phyloP scores from a whole-genome alignment of 345 rosid species.

The Lepidium aucheri region DNA sequence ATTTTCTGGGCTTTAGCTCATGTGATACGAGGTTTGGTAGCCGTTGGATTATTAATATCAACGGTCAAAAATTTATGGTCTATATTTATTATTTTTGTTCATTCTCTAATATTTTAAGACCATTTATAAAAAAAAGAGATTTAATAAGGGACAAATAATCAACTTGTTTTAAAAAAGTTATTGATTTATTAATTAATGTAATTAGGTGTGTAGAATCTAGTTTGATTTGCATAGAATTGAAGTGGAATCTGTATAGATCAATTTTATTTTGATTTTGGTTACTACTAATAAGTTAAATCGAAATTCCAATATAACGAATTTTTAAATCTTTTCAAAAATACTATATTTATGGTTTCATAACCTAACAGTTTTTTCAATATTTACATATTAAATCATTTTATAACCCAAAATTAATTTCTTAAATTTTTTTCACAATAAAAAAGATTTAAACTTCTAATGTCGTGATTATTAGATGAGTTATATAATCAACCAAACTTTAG shows the following conservation, averaged over 20 bases:
- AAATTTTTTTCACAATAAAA: too few species aligned
- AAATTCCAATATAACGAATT: too few species aligned
- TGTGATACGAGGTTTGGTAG: neutral
- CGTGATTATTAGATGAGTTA: too few species aligned
- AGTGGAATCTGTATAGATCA: neutral
- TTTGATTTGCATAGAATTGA: neutral
- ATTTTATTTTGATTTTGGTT: neutral
- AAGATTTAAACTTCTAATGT: too few species aligned
- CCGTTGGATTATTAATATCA: slow-evolving; percentile 26
- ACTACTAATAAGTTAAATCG: neutral
- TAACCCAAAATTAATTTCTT: too few species aligned
- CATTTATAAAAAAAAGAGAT: slow-evolving; percentile 17
- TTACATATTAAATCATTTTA: too few species aligned
- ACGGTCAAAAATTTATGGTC: neutral
- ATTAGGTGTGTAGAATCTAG: slow-evolving; percentile 4
- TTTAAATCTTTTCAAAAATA: too few species aligned
- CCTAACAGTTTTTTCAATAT: too few species aligned
- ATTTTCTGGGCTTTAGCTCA: neutral
- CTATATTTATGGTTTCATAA: too few species aligned
- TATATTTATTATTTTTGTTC: neutral
- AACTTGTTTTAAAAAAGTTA: neutral
- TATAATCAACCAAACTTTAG: too few species aligned
- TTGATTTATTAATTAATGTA: neutral
- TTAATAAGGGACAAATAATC: neutral
- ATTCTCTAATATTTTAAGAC: neutral